Evolutionary conservation across 495 filamentous ascomycete species (phyloP), one percentile per base, ranked within the genome.

Genomic region (Pseudomonodictys pantanalensis): DNA sequence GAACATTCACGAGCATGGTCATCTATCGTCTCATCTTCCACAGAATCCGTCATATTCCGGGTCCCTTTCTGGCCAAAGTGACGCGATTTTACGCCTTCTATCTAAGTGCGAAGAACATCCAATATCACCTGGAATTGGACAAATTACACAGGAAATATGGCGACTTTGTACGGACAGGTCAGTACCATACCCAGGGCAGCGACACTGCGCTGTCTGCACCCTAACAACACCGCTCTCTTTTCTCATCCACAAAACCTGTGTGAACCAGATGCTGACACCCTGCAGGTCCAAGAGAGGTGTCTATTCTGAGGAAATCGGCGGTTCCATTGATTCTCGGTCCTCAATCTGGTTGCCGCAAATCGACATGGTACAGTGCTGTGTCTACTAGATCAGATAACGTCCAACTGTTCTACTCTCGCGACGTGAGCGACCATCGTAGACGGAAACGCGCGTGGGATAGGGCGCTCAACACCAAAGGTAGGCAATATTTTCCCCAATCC

Each of bases 1-100:
- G 56, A 5, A 60, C 82, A 0, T 69, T 76, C 28, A 50, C 59
- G 11, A 82, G 78, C 64, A 76, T 82, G n/a, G 33, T 70, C 20
- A 38, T 39, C 7, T 66, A 66, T 45, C 58, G 64, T 20, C 43
- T 62, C 3, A 26, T 58, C n/a, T 62, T 66, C 53, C 64, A 66
- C 49, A 45, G 52, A 2, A 39, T 38, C 22, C 49, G 58, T 6
- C 25, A 45, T 1, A 62, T 62, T 22, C 58, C 58, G 1, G 64
- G 64, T n/a, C 64, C 64, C 0, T 39, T 57, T n/a, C 5, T 6
- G 8, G 58, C 51, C n/a, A 59, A 52, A 23, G 11, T 65, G 3
- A 60, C 56, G 24, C 49, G 52, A 11, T 65, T 59, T 26, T 54
- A 65, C 38, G 56, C 49, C 1, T 22, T 46, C 3, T 32, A 32